These are phyloP conservation scores for Saccharomycopsis crataegensis DNA, from an alignment of 1,139 yeast genomes.

Conservation along the genomic window DNA sequence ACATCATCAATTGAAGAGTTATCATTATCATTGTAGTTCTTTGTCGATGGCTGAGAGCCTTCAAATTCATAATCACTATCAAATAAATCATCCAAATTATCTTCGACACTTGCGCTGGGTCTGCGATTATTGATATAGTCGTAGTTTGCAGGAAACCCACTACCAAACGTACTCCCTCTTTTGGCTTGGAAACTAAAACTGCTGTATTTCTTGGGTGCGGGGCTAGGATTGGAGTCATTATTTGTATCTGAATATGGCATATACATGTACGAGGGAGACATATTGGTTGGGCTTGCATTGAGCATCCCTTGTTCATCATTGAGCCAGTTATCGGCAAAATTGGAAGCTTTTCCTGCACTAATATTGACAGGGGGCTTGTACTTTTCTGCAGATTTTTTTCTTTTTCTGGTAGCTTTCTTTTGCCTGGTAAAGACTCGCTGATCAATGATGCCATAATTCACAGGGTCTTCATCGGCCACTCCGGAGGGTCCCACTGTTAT, in stretches of 20 bases:
- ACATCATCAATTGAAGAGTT: constrained; percentile 81
- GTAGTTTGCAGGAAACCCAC: not conserved
- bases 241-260: too few species aligned
- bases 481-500: not conserved
- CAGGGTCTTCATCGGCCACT: not conserved
- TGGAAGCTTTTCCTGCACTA: not conserved
- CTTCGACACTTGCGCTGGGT: not conserved
- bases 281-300: too few species aligned
- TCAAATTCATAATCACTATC: constrained; percentile 18
- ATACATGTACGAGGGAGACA: too few species aligned
- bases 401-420: not conserved
- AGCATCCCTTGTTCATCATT: not conserved
- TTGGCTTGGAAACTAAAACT: constrained; percentile 8
- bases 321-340: not conserved
- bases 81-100: constrained; percentile 12
- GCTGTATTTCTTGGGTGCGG: not conserved
- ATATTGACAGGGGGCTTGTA: not conserved
- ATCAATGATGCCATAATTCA: constrained; percentile 10
- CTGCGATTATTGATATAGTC: constrained; percentile 1
- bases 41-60: constrained; percentile 14
- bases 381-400: not conserved
- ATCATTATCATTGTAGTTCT: constrained; percentile 26
- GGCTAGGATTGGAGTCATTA: not conserved
- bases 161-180: constrained; percentile 1
- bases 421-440: constrained; percentile 7